Percentiles rank a stretch among this genome's conserved stretches.
Evolutionary conservation across 2,329 filamentous ascomycete species (phyloP).

Genomic region (Colletotrichum cuscutae): DNA sequence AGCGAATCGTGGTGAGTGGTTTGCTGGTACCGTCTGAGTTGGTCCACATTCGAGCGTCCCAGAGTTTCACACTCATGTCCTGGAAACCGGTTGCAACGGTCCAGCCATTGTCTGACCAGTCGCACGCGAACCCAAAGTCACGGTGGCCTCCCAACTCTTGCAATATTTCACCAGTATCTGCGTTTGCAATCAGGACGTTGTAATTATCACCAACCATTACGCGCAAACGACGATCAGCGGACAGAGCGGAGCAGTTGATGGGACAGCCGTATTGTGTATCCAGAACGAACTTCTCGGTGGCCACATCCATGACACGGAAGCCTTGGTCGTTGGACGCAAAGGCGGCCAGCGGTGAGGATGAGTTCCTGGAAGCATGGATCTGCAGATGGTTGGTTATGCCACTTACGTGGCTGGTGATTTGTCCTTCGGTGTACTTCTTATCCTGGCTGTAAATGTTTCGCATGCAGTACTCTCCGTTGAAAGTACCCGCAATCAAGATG

Average conservation of each 20-base stretch:
- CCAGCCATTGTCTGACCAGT: constrained; percentile 82
- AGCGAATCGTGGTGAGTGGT: constrained; percentile 66
- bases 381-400: constrained; percentile 75
- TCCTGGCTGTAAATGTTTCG: constrained; percentile 55
- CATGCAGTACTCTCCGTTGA: constrained; percentile 65
- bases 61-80: constrained; percentile 78
- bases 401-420: constrained; percentile 58
- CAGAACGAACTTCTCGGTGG: constrained; percentile 67
- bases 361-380: constrained; percentile 63
- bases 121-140: constrained; percentile 81
- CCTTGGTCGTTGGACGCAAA: constrained; percentile 72
- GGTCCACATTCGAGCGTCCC: constrained; percentile 79
- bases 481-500: constrained; percentile 69
- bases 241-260: constrained; percentile 79
- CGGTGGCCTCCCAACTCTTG: constrained; percentile 71
- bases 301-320: constrained; percentile 68
- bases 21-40: constrained; percentile 58
- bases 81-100: constrained; percentile 82
- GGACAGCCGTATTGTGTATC: constrained; percentile 66
- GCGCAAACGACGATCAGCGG: constrained; percentile 76
- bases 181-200: constrained; percentile 74
- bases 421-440: constrained; percentile 52
- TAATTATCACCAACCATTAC: constrained; percentile 77
- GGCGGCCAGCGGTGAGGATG: constrained; percentile 63
- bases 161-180: constrained; percentile 70